A percentile compares a stretch with the other conserved stretches of the same genome.
These are phyloP conservation scores for Leccinellum luteum DNA, from an alignment of 768 basidiomycete species.

Conservation along the genomic window DNA sequence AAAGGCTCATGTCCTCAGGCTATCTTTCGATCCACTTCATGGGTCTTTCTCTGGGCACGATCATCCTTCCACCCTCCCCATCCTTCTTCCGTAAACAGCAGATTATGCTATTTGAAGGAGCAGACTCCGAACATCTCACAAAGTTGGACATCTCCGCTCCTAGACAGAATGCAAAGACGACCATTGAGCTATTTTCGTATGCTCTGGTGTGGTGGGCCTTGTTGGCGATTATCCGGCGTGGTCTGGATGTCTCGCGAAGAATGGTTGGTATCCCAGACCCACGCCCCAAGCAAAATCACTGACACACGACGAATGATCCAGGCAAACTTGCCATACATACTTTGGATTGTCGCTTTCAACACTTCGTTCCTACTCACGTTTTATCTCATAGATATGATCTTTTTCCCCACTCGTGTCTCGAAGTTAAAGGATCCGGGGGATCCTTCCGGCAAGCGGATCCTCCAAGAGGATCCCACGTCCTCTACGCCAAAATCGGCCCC, in stretches of 20 bases:
- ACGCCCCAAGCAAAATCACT: background rate
- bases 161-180: slow-evolving; percentile 70
- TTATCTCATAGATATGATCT: slow-evolving; percentile 68
- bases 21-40: slow-evolving; percentile 89
- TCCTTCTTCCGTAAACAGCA: slow-evolving; percentile 62
- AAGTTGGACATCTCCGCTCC: slow-evolving; percentile 28
- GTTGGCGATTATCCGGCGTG: slow-evolving; percentile 38
- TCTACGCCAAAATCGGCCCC: slow-evolving; percentile 34
- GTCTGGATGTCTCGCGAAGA: slow-evolving; percentile 53
- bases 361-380: slow-evolving; percentile 81
- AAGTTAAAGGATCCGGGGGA: slow-evolving; percentile 23
- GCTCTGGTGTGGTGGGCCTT: slow-evolving; percentile 75
- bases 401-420: slow-evolving; percentile 50
- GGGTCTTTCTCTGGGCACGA: slow-evolving; percentile 77
- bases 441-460: slow-evolving; percentile 23
- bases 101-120: slow-evolving; percentile 16
- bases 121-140: background rate
- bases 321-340: slow-evolving; percentile 86
- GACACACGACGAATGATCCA: slow-evolving; percentile 27
- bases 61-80: slow-evolving; percentile 77
- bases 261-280: slow-evolving; percentile 46
- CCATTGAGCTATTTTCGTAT: slow-evolving; percentile 75
- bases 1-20: slow-evolving; percentile 42
- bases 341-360: slow-evolving; percentile 91
- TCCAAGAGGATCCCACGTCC: slow-evolving; percentile 23